Percentiles rank a stretch among this genome's conserved stretches.
phyloP scores from a whole-genome alignment of 306 rosid species.

The Neltuma alba region DNA sequence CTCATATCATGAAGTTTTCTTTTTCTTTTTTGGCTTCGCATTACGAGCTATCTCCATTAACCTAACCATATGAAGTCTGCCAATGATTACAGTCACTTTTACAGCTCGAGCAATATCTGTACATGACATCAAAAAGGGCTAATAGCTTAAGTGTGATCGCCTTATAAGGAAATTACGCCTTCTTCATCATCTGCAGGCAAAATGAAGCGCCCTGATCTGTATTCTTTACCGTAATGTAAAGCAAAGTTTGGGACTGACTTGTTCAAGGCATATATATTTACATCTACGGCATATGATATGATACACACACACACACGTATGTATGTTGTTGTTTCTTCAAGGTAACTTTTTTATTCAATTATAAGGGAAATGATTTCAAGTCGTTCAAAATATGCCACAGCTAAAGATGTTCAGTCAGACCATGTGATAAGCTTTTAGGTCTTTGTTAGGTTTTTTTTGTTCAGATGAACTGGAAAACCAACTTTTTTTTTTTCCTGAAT shows the following conservation, averaged over 20 bases:
- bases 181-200: slow-evolving; percentile 26
- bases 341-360: background rate
- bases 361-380: background rate
- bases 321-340: background rate
- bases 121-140: slow-evolving; percentile 24
- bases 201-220: slow-evolving; percentile 26
- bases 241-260: slow-evolving; percentile 22
- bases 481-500: slow-evolving; percentile 17
- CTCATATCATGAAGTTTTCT: slow-evolving; percentile 29
- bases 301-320: too few species aligned
- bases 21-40: background rate
- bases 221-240: slow-evolving; percentile 21
- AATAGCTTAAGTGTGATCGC: slow-evolving; percentile 12
- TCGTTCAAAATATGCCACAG: background rate
- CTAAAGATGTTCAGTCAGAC: background rate
- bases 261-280: slow-evolving; percentile 17
- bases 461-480: background rate
- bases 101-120: slow-evolving; percentile 30
- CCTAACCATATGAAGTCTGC: slow-evolving; percentile 25
- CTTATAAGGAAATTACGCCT: slow-evolving; percentile 7
- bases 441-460: background rate
- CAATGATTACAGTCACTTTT: slow-evolving; percentile 39
- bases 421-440: background rate
- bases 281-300: background rate
- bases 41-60: slow-evolving; percentile 20